Evolutionary conservation across 1,284 basidiomycete genomes (phyloP).

Genomic region (Tilletia caries): DNA sequence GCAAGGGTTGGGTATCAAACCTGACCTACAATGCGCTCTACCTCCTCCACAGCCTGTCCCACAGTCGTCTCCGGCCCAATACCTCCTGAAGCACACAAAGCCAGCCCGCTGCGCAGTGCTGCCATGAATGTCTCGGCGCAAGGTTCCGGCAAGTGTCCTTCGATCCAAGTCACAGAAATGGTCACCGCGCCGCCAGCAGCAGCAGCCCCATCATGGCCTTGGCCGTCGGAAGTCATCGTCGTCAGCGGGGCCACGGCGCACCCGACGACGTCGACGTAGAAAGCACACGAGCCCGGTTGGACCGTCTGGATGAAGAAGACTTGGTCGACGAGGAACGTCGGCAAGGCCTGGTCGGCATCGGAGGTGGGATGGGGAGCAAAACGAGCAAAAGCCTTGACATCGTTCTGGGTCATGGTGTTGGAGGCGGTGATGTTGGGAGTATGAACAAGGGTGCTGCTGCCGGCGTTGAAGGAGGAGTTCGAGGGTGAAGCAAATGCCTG

Average conservation of each 20-base stretch:
- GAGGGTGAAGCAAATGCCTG: too few species aligned
- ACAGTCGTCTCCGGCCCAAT: background rate
- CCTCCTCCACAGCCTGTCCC: background rate
- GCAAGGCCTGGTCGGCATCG: background rate
- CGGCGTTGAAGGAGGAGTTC: background rate
- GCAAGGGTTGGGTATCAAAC: too few species aligned
- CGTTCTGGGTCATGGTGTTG: background rate
- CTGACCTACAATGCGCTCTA: too few species aligned
- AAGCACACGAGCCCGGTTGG: conserved; percentile 9
- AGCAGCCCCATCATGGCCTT: background rate
- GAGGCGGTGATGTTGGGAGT: background rate
- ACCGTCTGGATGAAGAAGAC: conserved; percentile 4
- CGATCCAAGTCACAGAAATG: background rate
- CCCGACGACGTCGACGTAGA: conserved; percentile 5
- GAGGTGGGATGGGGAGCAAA: background rate
- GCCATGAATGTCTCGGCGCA: background rate
- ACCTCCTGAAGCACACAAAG: background rate
- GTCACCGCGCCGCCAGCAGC: background rate
- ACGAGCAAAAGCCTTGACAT: background rate
- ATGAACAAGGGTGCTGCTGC: background rate
- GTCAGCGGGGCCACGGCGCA: background rate
- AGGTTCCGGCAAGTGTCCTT: background rate
- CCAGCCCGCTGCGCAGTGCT: background rate
- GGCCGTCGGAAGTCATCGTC: background rate
- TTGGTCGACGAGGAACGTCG: background rate